These are phyloP conservation scores for Kluyveromyces starmeri DNA, from an alignment of 805 yeast species.

Conservation along the genomic window DNA sequence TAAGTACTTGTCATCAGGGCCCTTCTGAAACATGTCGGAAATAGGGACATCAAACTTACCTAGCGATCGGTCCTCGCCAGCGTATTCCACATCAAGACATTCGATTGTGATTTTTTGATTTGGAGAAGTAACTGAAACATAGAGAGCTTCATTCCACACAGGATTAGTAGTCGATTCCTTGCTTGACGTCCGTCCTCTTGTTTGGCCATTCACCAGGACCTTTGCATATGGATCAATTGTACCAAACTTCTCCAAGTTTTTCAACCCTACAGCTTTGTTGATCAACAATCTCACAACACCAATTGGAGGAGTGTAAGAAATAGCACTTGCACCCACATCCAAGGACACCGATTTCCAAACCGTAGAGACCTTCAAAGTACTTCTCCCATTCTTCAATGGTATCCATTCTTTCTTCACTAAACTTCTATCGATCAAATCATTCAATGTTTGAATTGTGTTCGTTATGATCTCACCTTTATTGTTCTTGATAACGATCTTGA, in stretches of 20 bases:
- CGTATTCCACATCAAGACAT: slow-evolving; percentile 82
- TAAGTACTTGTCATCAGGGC: slow-evolving; percentile 49
- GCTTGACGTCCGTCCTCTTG: slow-evolving; percentile 68
- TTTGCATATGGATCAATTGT: slow-evolving; percentile 88
- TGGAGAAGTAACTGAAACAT: slow-evolving; percentile 73
- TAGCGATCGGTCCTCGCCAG: slow-evolving; percentile 73
- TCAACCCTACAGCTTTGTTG: slow-evolving; percentile 61
- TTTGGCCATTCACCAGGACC: slow-evolving; percentile 65
- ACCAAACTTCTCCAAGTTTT: slow-evolving; percentile 83
- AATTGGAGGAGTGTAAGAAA: slow-evolving; percentile 88
- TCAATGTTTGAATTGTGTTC: slow-evolving; percentile 48
- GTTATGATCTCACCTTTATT: slow-evolving; percentile 49
- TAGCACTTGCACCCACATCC: slow-evolving; percentile 55
- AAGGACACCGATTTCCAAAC: slow-evolving; percentile 83
- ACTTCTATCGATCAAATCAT: slow-evolving; percentile 64
- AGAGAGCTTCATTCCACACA: slow-evolving; percentile 74
- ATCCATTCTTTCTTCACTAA: slow-evolving; percentile 75
- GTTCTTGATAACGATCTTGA: slow-evolving; percentile 59
- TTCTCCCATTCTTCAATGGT: slow-evolving; percentile 57
- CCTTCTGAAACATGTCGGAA: slow-evolving; percentile 55
- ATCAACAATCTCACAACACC: slow-evolving; percentile 78
- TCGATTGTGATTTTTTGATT: slow-evolving; percentile 78
- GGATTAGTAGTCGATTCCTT: slow-evolving; percentile 65
- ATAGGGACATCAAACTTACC: slow-evolving; percentile 73
- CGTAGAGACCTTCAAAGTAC: slow-evolving; percentile 62